Evolutionary conservation across 1,139 yeast species (phyloP).

Genomic region (Yamadazyma aaseri): DNA sequence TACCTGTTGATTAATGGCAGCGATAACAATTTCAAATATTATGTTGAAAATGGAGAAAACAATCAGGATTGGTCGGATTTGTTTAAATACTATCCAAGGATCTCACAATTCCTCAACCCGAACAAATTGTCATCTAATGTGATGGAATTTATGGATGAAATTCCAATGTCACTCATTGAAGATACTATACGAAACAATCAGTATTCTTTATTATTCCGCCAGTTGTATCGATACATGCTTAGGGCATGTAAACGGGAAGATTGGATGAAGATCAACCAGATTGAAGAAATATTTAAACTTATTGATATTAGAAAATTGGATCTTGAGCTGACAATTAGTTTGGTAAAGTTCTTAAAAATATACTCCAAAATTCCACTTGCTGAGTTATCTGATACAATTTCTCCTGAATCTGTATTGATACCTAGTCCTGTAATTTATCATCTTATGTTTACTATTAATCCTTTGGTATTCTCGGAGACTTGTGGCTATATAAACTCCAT

Average conservation of each 20-base stretch:
- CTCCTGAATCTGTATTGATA: constrained; percentile 5
- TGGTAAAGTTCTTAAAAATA: constrained; percentile 9
- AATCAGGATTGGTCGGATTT: not conserved
- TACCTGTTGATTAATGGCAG: not conserved
- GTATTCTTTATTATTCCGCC: not conserved
- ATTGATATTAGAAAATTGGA: constrained; percentile 1
- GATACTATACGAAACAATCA: not conserved
- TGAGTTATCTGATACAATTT: constrained; percentile 1
- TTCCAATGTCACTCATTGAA: not conserved
- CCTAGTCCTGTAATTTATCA: constrained; percentile 10
- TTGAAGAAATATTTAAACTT: not conserved
- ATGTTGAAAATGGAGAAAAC: not conserved
- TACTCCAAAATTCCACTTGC: not conserved
- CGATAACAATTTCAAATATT: constrained; percentile 1
- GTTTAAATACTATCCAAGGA: not conserved
- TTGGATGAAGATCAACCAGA: not conserved
- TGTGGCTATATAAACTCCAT: constrained; percentile 50
- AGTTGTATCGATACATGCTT: not conserved
- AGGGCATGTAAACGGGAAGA: not conserved
- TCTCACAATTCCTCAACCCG: not conserved
- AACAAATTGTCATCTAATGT: not conserved
- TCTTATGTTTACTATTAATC: constrained; percentile 17
- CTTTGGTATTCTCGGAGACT: constrained; percentile 44
- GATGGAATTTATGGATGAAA: not conserved
- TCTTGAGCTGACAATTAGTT: constrained; percentile 5